Percentiles rank a stretch among this genome's conserved stretches.
Evolutionary conservation across 805 yeast species (phyloP).

Genomic region (Dipodascus albidus): DNA sequence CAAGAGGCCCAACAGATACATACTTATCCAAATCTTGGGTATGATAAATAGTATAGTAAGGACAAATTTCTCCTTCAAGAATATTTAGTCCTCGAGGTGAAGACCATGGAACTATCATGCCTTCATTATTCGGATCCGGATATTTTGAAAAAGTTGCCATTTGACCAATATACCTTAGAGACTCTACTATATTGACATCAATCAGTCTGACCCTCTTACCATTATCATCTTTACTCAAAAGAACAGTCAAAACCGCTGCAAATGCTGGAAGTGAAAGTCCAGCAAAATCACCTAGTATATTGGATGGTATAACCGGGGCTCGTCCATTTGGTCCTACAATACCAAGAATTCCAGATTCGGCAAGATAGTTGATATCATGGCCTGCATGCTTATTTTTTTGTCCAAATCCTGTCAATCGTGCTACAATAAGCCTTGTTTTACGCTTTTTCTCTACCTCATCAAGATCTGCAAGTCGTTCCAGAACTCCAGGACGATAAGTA

Average conservation of each 20-base stretch:
- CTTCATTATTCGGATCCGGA: slow-evolving; percentile 2
- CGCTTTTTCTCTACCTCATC: slow-evolving; percentile 5
- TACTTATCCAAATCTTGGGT: slow-evolving; percentile 9
- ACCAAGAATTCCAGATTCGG: slow-evolving; percentile 10
- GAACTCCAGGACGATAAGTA: slow-evolving; percentile 2
- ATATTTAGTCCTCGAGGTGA: slow-evolving; percentile 8
- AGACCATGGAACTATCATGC: slow-evolving; percentile 5
- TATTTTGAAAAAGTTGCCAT: slow-evolving; percentile 7
- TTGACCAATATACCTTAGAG: slow-evolving; percentile 9
- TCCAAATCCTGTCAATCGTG: slow-evolving; percentile 7
- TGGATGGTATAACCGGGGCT: slow-evolving; percentile 10
- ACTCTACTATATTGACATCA: slow-evolving; percentile 11
- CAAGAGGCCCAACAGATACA: slow-evolving; percentile 11
- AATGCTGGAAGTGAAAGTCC: slow-evolving; percentile 12
- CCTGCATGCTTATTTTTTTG: slow-evolving; percentile 7
- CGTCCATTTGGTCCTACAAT: slow-evolving; percentile 9
- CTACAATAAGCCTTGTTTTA: slow-evolving; percentile 6
- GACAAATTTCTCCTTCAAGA: slow-evolving; percentile 10
- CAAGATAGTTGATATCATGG: slow-evolving; percentile 10
- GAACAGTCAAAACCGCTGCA: slow-evolving; percentile 8
- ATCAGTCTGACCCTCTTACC: slow-evolving; percentile 8
- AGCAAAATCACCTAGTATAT: slow-evolving; percentile 13
- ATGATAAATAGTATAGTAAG: slow-evolving; percentile 10
- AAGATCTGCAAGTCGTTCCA: not conserved
- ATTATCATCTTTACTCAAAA: slow-evolving; percentile 2